Percentiles rank a stretch among this genome's conserved stretches.
Conservation (phyloP, 2,329 filamentous ascomycete genomes). For the Byssothecium circinans region DNA sequence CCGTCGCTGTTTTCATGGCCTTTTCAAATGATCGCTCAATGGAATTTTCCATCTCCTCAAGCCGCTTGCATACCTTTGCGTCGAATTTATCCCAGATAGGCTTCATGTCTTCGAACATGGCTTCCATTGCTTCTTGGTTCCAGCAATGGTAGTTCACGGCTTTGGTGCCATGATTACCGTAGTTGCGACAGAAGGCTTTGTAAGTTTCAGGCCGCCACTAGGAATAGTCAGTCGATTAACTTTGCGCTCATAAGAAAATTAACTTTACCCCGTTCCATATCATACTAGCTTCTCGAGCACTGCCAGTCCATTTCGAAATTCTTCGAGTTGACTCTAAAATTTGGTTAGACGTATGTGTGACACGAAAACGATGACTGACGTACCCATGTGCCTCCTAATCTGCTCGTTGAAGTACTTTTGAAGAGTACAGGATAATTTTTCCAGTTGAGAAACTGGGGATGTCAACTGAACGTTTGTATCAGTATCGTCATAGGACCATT, state of each 20-base stretch:
- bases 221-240: slow-evolving; percentile 3
- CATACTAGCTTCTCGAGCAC: slow-evolving; percentile 29
- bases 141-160: slow-evolving; percentile 40
- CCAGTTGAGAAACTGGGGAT: slow-evolving; percentile 17
- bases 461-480: slow-evolving; percentile 18
- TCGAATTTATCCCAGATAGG: slow-evolving; percentile 37
- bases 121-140: slow-evolving; percentile 50
- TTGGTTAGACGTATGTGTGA: slow-evolving; percentile 7
- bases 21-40: slow-evolving; percentile 14
- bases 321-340: slow-evolving; percentile 9
- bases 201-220: slow-evolving; percentile 36
- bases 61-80: slow-evolving; percentile 9
- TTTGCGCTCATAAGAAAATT: too few relatives aligned
- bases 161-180: slow-evolving; percentile 41
- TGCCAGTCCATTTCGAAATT: slow-evolving; percentile 29
- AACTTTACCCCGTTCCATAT: slow-evolving; percentile 42
- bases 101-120: slow-evolving; percentile 41
- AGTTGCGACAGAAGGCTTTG: slow-evolving; percentile 49
- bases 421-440: slow-evolving; percentile 10
- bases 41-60: slow-evolving; percentile 9
- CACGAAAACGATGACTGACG: not conserved
- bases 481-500: slow-evolving; percentile 6
- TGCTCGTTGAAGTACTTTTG: slow-evolving; percentile 10
- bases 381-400: slow-evolving; percentile 14
- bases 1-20: slow-evolving; percentile 1